A percentile compares a stretch with the other conserved stretches of the same genome.
Evolutionary conservation across 441 rosid species (phyloP).

Genomic region (Populus hybrid): DNA sequence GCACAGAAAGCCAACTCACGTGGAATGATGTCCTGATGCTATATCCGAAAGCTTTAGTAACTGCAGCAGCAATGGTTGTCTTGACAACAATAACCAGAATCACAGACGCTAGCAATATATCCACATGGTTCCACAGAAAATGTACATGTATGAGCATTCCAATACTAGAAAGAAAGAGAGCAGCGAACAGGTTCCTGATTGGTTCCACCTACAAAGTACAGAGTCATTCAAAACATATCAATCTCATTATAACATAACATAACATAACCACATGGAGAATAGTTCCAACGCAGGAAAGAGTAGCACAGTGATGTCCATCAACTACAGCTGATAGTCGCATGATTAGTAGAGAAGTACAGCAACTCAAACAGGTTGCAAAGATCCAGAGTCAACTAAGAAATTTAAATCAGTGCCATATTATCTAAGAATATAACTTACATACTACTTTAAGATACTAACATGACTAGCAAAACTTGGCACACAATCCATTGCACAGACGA

Average conservation of each 20-base stretch:
- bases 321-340: background rate
- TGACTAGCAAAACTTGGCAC: background rate
- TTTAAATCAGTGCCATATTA: background rate
- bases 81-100: conserved; percentile 85
- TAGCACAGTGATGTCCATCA: background rate
- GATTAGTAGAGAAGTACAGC: background rate
- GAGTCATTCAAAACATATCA: background rate
- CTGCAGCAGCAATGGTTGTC: conserved; percentile 70
- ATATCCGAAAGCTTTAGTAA: conserved; percentile 79
- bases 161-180: conserved; percentile 95
- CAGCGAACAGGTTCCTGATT: conserved; percentile 91
- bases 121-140: conserved; percentile 48
- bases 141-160: conserved; percentile 91
- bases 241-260: background rate
- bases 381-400: background rate
- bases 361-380: background rate
- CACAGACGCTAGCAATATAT: conserved; percentile 93
- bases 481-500: conserved; percentile 2
- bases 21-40: conserved; percentile 76
- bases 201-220: conserved; percentile 82
- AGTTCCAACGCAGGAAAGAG: background rate
- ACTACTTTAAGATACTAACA: background rate
- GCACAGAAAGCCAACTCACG: conserved; percentile 45
- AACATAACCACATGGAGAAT: background rate
- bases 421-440: background rate